Percentiles rank a stretch among this genome's conserved stretches.
These are phyloP conservation scores for Aquilaria agallochum DNA, from an alignment of 441 rosid genomes.

Conservation along the genomic window DNA sequence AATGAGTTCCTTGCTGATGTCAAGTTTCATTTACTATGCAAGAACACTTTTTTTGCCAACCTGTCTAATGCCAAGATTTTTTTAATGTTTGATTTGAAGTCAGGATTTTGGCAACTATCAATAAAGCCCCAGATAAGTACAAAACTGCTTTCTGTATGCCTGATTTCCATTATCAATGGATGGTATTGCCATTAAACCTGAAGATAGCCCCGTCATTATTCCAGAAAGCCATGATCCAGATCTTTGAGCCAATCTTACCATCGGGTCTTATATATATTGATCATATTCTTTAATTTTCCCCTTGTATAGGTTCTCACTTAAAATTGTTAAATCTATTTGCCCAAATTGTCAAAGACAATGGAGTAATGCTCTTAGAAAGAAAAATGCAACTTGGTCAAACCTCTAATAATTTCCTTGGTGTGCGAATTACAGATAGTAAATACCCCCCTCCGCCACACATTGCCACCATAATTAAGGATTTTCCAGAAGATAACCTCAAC, in stretches of 20 bases:
- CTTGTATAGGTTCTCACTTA: background rate
- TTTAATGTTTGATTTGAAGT: background rate
- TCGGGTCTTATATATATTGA: background rate
- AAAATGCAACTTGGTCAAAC: background rate
- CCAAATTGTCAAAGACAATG: background rate
- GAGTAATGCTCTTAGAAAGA: background rate
- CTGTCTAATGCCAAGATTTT: background rate
- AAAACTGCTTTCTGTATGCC: background rate
- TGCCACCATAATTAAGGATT: background rate
- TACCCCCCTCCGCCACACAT: background rate
- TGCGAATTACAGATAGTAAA: background rate
- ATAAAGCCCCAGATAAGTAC: background rate
- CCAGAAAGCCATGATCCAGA: background rate
- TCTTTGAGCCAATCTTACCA: background rate
- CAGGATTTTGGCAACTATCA: background rate
- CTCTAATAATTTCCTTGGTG: background rate
- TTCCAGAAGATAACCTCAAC: background rate
- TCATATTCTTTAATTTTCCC: background rate
- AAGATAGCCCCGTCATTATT: background rate
- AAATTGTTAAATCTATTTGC: background rate
- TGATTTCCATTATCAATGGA: background rate
- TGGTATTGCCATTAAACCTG: background rate
- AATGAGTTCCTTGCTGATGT: too few relatives aligned
- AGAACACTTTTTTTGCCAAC: background rate
- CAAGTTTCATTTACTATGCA: background rate